Evolutionary conservation across 441 rosid species (phyloP).

Genomic region (Gossypium gossypioides): DNA sequence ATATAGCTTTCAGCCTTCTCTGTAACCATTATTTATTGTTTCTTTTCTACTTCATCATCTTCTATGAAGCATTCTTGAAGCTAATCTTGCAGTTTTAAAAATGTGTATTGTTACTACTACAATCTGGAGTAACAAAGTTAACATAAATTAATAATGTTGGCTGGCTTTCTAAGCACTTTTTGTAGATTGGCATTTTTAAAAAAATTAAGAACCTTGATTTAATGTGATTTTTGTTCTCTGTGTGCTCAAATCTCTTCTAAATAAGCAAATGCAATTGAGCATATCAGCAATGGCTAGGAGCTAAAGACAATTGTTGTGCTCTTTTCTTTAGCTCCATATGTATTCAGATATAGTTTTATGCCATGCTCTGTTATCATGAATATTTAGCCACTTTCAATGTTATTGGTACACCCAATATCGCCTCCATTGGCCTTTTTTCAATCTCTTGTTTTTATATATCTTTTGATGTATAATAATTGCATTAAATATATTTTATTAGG

Average conservation of each 20-base stretch:
- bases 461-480: background rate
- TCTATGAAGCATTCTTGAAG: background rate
- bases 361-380: background rate
- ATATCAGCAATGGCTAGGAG: background rate
- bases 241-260: background rate
- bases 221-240: background rate
- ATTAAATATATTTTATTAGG: background rate
- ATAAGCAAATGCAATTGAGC: background rate
- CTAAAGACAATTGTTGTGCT: background rate
- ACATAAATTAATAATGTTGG: background rate
- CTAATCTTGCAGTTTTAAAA: background rate
- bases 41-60: background rate
- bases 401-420: background rate
- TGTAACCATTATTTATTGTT: background rate
- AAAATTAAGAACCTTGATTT: background rate
- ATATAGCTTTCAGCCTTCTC: slow-evolving; percentile 5
- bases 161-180: background rate
- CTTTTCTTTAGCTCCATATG: background rate
- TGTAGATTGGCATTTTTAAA: background rate
- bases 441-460: background rate
- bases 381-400: background rate
- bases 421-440: background rate
- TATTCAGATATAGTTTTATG: background rate
- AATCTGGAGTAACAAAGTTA: background rate
- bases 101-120: background rate